A percentile compares a stretch with the other conserved stretches of the same genome.
Conservation (phyloP, 495 filamentous ascomycete genomes). For the Parachaetomium inaequale region DNA sequence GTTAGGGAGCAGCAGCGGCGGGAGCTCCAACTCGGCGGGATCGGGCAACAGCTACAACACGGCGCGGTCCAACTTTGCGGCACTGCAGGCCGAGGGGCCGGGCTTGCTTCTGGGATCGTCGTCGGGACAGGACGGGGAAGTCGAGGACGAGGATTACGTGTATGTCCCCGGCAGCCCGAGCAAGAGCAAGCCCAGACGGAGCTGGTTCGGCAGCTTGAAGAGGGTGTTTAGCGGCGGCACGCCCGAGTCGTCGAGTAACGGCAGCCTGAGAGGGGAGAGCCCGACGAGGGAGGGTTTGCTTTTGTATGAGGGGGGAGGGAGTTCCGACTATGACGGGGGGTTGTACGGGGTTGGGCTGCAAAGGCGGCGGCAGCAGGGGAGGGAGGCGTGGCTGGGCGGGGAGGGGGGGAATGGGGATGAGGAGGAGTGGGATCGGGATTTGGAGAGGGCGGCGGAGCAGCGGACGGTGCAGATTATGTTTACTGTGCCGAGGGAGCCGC, state of each 20-base stretch:
- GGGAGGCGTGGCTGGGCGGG: constrained; percentile 36
- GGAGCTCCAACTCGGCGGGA: neutral
- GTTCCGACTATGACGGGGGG: constrained; percentile 27
- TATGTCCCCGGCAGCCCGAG: constrained; percentile 42
- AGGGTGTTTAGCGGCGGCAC: constrained; percentile 40
- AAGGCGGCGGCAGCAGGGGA: constrained; percentile 41
- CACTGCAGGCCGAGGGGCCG: constrained; percentile 64
- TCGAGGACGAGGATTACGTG: constrained; percentile 29
- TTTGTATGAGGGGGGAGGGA: constrained; percentile 7
- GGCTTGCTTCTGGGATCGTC: constrained; percentile 49
- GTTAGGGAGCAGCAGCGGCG: neutral
- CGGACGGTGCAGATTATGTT: constrained; percentile 90
- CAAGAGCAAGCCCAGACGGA: constrained; percentile 41
- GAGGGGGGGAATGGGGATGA: constrained; percentile 5
- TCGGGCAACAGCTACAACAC: constrained; percentile 31
- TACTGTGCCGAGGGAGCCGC: constrained; percentile 77
- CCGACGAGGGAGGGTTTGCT: constrained; percentile 28
- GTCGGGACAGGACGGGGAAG: constrained; percentile 14
- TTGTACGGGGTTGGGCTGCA: constrained; percentile 28
- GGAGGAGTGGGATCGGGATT: constrained; percentile 70
- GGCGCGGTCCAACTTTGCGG: constrained; percentile 60
- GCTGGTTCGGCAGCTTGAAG: constrained; percentile 49
- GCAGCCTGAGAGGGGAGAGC: constrained; percentile 21
- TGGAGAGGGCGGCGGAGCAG: constrained; percentile 76
- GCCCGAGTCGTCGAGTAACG: constrained; percentile 7